These are phyloP conservation scores for Colletotrichum sp. DNA, from an alignment of 2,329 filamentous ascomycete genomes.

Conservation along the genomic window DNA sequence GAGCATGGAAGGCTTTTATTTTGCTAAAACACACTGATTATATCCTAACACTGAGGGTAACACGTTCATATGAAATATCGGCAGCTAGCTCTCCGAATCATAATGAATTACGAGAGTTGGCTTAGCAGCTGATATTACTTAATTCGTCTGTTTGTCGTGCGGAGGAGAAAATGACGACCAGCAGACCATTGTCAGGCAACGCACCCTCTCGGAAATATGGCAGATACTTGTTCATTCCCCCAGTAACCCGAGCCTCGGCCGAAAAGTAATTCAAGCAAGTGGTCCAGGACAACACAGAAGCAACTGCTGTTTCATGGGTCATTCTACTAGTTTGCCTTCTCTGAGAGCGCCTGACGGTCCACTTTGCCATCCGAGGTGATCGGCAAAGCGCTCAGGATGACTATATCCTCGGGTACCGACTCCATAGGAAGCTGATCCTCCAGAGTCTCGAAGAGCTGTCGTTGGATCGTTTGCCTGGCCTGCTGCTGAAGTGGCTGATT, in stretches of 20 bases:
- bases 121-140: too few species aligned
- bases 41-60: too few species aligned
- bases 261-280: fast-evolving
- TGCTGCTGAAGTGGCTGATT: background rate
- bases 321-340: background rate
- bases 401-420: constrained; percentile 29
- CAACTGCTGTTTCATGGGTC: background rate
- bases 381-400: constrained; percentile 28
- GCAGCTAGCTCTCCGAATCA: too few species aligned
- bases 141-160: too few species aligned
- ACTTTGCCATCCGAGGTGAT: constrained; percentile 29
- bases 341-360: constrained; percentile 16
- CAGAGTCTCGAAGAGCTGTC: background rate
- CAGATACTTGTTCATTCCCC: background rate
- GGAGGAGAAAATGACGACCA: too few species aligned
- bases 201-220: too few species aligned
- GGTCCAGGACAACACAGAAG: background rate
- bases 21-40: too few species aligned
- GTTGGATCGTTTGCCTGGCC: background rate
- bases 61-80: too few species aligned
- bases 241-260: background rate
- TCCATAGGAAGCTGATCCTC: constrained; percentile 13
- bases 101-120: too few species aligned
- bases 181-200: too few species aligned
- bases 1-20: too few species aligned